Evolutionary conservation across 164 flowering plant genomes (phyloP).

Genomic region (Kalanchoe fedtschenkoi): DNA sequence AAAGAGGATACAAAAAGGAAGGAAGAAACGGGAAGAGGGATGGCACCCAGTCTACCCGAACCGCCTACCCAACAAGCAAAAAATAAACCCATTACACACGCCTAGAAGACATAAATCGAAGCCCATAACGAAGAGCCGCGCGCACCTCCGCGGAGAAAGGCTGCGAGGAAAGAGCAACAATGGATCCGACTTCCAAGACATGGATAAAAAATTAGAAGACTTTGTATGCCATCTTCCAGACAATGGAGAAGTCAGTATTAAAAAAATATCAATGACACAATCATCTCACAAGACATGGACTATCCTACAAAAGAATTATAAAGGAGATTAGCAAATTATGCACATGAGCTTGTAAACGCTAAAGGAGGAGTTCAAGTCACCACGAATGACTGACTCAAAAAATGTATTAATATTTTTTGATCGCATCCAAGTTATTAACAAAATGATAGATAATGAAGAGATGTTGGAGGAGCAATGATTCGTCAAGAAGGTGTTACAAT

Average conservation of each 20-base stretch:
- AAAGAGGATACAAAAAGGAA: too few relatives aligned
- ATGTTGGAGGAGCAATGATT: neutral
- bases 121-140: too few relatives aligned
- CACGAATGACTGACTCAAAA: neutral
- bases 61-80: too few relatives aligned
- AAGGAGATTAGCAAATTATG: neutral
- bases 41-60: too few relatives aligned
- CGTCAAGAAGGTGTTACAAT: neutral
- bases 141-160: too few relatives aligned
- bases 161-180: too few relatives aligned
- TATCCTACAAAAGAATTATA: neutral
- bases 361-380: neutral
- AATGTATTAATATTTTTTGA: neutral
- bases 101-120: too few relatives aligned
- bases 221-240: neutral
- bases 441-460: neutral
- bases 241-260: neutral
- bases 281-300: neutral
- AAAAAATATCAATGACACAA: neutral
- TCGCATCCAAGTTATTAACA: neutral
- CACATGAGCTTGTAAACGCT: neutral
- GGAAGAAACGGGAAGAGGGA: too few relatives aligned
- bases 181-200: too few relatives aligned
- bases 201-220: neutral
- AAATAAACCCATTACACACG: too few relatives aligned